Conservation (phyloP, 1,284 basidiomycete species). For the Jaminaea rosea region DNA sequence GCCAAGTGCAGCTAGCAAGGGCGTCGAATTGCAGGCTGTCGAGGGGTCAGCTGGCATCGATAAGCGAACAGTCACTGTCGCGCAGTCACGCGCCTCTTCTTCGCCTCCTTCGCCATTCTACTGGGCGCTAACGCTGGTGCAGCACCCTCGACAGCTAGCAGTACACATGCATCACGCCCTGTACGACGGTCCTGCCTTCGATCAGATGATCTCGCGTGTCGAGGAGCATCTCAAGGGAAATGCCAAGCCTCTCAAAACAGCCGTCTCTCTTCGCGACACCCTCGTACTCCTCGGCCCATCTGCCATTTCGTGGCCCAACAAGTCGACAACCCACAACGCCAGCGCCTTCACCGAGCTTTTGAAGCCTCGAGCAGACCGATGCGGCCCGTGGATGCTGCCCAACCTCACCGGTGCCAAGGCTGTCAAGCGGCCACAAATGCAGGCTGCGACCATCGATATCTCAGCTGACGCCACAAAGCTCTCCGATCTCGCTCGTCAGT, state of each 20-base stretch:
- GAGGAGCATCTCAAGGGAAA: neutral
- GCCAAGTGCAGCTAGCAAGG: neutral
- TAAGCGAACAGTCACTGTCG: neutral
- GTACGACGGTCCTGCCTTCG: neutral
- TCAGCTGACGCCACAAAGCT: neutral
- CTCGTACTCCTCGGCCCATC: neutral
- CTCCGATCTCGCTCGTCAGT: neutral
- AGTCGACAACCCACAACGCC: neutral
- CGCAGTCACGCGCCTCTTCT: neutral
- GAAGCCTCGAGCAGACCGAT: slow-evolving; percentile 54
- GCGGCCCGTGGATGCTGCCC: slow-evolving; percentile 1
- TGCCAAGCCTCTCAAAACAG: neutral
- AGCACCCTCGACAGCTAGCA: neutral
- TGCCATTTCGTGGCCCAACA: neutral
- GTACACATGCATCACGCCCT: slow-evolving; percentile 3
- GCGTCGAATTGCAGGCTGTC: too few relatives aligned
- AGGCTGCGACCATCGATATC: neutral
- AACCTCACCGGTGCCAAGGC: neutral
- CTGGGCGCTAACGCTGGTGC: neutral
- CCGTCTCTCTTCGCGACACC: neutral
- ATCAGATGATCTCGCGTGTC: neutral
- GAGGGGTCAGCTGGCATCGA: too few relatives aligned
- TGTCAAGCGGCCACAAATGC: neutral
- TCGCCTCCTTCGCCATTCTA: too few relatives aligned
- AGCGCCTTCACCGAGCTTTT: neutral